phyloP scores from a whole-genome alignment of 352 stramenopile genomes.

The Pythium biforme region DNA sequence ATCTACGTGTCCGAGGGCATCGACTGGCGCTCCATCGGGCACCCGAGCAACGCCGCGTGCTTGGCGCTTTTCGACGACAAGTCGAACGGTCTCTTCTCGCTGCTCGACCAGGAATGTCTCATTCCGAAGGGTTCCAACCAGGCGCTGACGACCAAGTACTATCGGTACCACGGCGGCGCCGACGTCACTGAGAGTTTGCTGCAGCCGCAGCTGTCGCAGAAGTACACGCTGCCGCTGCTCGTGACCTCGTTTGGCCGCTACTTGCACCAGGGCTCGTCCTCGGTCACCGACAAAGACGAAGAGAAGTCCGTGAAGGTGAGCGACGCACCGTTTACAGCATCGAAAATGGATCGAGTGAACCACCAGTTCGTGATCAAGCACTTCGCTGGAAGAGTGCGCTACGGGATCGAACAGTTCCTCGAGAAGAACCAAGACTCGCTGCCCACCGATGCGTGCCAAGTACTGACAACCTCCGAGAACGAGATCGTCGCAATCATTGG shows the following conservation, averaged over 20 bases:
- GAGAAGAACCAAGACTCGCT: slow-evolving; percentile 88
- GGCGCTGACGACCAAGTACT: slow-evolving; percentile 77
- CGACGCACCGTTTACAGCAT: slow-evolving; percentile 65
- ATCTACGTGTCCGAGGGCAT: slow-evolving; percentile 84
- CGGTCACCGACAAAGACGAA: slow-evolving; percentile 32
- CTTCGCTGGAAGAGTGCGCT: slow-evolving; percentile 77
- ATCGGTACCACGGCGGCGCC: slow-evolving; percentile 60
- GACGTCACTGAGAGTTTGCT: slow-evolving; percentile 31
- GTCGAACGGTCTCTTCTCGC: slow-evolving; percentile 69
- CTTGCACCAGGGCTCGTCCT: slow-evolving; percentile 36
- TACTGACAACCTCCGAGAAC: slow-evolving; percentile 62
- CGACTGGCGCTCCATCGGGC: slow-evolving; percentile 80
- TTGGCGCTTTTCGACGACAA: slow-evolving; percentile 83
- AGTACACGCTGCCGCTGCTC: slow-evolving; percentile 52
- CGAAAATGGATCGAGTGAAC: slow-evolving; percentile 83
- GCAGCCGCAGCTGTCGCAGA: slow-evolving; percentile 40
- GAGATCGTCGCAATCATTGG: slow-evolving; percentile 61
- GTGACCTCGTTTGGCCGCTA: slow-evolving; percentile 75
- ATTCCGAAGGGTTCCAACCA: slow-evolving; percentile 85
- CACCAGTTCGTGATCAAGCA: slow-evolving; percentile 81
- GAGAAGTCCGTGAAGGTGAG: slow-evolving; percentile 27
- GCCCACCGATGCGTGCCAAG: slow-evolving; percentile 52
- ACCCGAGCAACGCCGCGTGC: slow-evolving; percentile 80
- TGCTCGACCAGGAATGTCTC: slow-evolving; percentile 83
- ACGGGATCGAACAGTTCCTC: slow-evolving; percentile 78